Percentiles rank a stretch among this genome's conserved stretches.
Evolutionary conservation across 2,329 filamentous ascomycete species (phyloP).

Genomic region (Hymenoscyphus occultus): DNA sequence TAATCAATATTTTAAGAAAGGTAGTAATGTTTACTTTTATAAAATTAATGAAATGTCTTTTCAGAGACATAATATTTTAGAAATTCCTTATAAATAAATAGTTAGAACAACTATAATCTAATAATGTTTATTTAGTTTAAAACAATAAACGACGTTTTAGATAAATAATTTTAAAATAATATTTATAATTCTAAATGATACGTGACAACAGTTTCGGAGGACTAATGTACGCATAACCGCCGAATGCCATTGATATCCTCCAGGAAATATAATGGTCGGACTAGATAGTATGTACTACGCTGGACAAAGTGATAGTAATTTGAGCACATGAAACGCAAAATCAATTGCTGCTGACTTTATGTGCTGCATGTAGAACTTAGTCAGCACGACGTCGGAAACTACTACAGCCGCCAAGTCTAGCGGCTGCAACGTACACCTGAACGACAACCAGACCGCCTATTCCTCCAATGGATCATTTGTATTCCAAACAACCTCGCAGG

Average conservation of each 20-base stretch:
- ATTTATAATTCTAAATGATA: background rate
- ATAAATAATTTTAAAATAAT: too few relatives aligned
- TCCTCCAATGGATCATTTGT: background rate
- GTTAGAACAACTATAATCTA: too few relatives aligned
- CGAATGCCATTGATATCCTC: background rate
- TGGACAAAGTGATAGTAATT: background rate
- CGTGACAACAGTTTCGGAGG: too few relatives aligned
- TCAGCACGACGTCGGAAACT: background rate
- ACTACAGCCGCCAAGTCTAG: background rate
- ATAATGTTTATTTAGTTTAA: too few relatives aligned
- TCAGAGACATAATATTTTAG: too few relatives aligned
- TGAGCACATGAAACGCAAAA: slow-evolving; percentile 9
- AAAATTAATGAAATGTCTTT: too few relatives aligned
- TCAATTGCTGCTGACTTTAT: background rate
- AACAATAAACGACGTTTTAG: too few relatives aligned
- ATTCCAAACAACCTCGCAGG: background rate
- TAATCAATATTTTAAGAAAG: too few relatives aligned
- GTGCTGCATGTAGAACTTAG: slow-evolving; percentile 6
- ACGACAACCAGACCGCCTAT: background rate
- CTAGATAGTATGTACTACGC: background rate
- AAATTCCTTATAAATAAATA: too few relatives aligned
- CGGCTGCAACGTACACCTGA: too few relatives aligned
- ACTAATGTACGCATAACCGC: background rate
- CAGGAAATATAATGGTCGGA: slow-evolving; percentile 6
- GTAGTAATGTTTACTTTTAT: too few relatives aligned